Conservation (phyloP, 192 early-diverging fungal species). For the Coemansia sp. region DNA sequence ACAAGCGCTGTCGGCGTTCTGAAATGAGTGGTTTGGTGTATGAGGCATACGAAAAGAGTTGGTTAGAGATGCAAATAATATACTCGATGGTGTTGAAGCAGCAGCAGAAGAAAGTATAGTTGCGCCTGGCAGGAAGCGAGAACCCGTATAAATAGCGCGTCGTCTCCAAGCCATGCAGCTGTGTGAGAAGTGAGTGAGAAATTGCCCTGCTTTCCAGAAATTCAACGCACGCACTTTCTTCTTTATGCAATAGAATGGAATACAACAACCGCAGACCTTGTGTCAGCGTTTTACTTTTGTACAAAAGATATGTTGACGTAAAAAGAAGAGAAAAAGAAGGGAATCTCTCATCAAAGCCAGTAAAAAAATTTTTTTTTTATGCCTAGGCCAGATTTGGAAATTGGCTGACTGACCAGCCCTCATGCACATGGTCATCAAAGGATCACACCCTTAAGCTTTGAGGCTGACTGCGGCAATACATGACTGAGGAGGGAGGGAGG, state of each 20-base stretch:
- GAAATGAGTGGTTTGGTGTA: background rate
- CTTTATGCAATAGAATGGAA: background rate
- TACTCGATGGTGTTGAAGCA: background rate
- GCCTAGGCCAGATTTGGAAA: constrained; percentile 1
- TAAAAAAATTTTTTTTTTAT: background rate
- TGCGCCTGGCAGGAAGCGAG: background rate
- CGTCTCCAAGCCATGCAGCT: constrained; percentile 12
- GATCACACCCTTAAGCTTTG: background rate
- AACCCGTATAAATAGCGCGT: background rate
- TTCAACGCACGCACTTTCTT: background rate
- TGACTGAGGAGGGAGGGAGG: background rate
- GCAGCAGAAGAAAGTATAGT: background rate
- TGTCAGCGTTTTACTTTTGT: background rate
- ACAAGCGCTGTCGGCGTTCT: background rate
- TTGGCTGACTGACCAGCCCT: background rate
- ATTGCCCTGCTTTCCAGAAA: background rate
- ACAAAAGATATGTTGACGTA: background rate
- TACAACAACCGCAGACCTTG: background rate
- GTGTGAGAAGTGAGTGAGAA: background rate
- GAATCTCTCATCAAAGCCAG: background rate
- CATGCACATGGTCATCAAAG: background rate
- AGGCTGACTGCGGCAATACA: background rate
- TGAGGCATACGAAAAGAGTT: constrained; percentile 4
- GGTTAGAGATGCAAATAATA: constrained; percentile 1
- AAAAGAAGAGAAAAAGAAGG: background rate